A percentile compares a stretch with the other conserved stretches of the same genome.
Evolutionary conservation across 192 early-diverging fungal genomes (phyloP).

Genomic region (Pilobolus umbonatus): DNA sequence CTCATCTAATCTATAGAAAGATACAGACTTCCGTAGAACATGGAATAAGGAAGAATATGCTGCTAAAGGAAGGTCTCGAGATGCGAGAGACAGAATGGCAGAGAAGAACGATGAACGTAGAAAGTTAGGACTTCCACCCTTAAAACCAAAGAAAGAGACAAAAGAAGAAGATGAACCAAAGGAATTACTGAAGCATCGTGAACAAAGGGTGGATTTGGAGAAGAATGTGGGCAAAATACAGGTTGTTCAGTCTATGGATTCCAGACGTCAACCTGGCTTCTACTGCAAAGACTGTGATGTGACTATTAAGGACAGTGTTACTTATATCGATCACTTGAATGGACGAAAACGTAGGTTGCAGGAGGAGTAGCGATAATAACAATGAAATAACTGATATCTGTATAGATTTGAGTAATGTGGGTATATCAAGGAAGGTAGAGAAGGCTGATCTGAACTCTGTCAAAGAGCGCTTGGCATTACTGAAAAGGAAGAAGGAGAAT

Average conservation of each 20-base stretch:
- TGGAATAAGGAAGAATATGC: conserved; percentile 45
- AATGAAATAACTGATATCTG: background rate
- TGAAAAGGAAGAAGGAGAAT: conserved; percentile 68
- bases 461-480: conserved; percentile 54
- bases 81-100: conserved; percentile 23
- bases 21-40: conserved; percentile 37
- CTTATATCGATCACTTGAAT: conserved; percentile 91
- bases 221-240: conserved; percentile 76
- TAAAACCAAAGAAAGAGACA: conserved; percentile 15
- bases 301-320: conserved; percentile 84
- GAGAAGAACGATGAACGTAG: conserved; percentile 37
- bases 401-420: conserved; percentile 76
- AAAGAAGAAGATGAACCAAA: conserved; percentile 20
- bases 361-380: background rate
- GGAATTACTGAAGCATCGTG: conserved; percentile 33
- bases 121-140: conserved; percentile 28
- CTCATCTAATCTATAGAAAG: conserved; percentile 22
- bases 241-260: conserved; percentile 60
- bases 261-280: conserved; percentile 78
- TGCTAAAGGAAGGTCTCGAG: conserved; percentile 29
- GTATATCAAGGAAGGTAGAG: conserved; percentile 80
- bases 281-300: conserved; percentile 88
- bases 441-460: conserved; percentile 75
- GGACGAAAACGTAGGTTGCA: conserved; percentile 68
- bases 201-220: conserved; percentile 63